These are phyloP conservation scores for Lentinula novae-zelandiae DNA, from an alignment of 1,284 basidiomycete genomes.

Conservation along the genomic window DNA sequence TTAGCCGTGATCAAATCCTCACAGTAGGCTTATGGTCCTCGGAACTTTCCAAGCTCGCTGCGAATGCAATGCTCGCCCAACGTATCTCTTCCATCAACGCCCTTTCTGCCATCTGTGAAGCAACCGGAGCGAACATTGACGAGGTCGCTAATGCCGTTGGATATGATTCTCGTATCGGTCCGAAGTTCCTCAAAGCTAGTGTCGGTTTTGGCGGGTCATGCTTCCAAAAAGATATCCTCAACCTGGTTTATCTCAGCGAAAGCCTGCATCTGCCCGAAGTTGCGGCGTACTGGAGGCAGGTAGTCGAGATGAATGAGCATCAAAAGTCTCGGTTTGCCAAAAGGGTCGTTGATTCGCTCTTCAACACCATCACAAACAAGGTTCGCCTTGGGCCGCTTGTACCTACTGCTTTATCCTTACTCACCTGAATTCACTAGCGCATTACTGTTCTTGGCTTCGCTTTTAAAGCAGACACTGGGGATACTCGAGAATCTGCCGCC, in stretches of 20 bases:
- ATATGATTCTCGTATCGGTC: slow-evolving; percentile 88
- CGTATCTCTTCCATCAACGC: slow-evolving; percentile 99
- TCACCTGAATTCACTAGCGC: slow-evolving; percentile 48
- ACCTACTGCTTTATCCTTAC: slow-evolving; percentile 19
- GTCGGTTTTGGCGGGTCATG: slow-evolving; percentile 98
- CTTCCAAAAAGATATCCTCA: slow-evolving; percentile 99
- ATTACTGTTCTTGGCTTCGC: slow-evolving; percentile 96
- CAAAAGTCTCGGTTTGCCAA: slow-evolving; percentile 91
- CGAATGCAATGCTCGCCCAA: slow-evolving; percentile 98
- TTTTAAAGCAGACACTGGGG: slow-evolving; percentile 96
- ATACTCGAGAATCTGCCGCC: slow-evolving; percentile 96
- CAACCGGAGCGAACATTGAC: slow-evolving; percentile 98
- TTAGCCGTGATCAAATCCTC: slow-evolving; percentile 74
- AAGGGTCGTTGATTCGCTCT: slow-evolving; percentile 90
- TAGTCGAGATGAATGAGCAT: slow-evolving; percentile 95
- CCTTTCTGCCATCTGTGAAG: slow-evolving; percentile 97
- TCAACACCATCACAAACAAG: slow-evolving; percentile 97
- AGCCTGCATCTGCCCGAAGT: slow-evolving; percentile 93
- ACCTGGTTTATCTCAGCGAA: slow-evolving; percentile 96
- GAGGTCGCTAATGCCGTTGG: slow-evolving; percentile 96
- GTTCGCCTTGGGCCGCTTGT: slow-evolving; percentile 38
- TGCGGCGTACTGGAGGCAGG: slow-evolving; percentile 96
- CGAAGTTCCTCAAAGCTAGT: slow-evolving; percentile 93
- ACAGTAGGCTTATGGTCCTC: slow-evolving; percentile 98
- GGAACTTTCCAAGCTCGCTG: slow-evolving; percentile 94